Percentiles rank a stretch among this genome's conserved stretches.
These are phyloP conservation scores for Massariosphaeria phaeospora DNA, from an alignment of 495 filamentous ascomycete genomes.

Conservation along the genomic window DNA sequence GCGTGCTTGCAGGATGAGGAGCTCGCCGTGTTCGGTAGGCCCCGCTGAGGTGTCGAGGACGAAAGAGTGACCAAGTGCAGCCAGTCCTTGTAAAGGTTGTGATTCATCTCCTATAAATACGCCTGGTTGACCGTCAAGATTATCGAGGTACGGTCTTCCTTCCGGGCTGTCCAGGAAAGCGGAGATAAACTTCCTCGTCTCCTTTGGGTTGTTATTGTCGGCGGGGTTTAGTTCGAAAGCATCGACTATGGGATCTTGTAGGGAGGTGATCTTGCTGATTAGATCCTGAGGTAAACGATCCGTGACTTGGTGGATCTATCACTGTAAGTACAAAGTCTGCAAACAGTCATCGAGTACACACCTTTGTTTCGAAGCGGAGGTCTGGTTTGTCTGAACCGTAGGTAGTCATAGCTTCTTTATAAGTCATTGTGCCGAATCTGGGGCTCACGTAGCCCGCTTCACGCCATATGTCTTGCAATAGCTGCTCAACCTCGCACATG, in stretches of 20 bases:
- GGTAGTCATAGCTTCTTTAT: constrained; percentile 68
- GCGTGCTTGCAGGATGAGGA: constrained; percentile 77
- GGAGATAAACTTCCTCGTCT: constrained; percentile 56
- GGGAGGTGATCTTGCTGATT: constrained; percentile 61
- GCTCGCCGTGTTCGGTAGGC: constrained; percentile 61
- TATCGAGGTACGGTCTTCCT: constrained; percentile 55
- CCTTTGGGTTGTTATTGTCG: no score
- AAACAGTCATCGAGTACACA: constrained; percentile 31
- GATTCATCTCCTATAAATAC: constrained; percentile 67
- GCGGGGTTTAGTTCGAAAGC: constrained; percentile 50
- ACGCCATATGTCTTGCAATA: constrained; percentile 57
- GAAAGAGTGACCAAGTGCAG: constrained; percentile 67
- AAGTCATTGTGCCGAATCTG: constrained; percentile 58
- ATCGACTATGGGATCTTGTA: constrained; percentile 63
- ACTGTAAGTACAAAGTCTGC: constrained; percentile 22
- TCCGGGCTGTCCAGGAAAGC: constrained; percentile 65
- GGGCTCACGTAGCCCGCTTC: constrained; percentile 36
- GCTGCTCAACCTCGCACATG: constrained; percentile 60
- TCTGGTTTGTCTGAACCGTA: constrained; percentile 95
- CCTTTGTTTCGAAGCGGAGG: constrained; percentile 57
- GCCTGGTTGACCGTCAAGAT: constrained; percentile 66
- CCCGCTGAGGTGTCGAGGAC: constrained; percentile 54
- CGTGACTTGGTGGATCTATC: constrained; percentile 58
- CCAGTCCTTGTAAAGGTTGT: constrained; percentile 67
- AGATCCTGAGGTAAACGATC: constrained; percentile 61